Evolutionary conservation across 1,284 basidiomycete genomes (phyloP).

Genomic region (Naganishia cerealis): DNA sequence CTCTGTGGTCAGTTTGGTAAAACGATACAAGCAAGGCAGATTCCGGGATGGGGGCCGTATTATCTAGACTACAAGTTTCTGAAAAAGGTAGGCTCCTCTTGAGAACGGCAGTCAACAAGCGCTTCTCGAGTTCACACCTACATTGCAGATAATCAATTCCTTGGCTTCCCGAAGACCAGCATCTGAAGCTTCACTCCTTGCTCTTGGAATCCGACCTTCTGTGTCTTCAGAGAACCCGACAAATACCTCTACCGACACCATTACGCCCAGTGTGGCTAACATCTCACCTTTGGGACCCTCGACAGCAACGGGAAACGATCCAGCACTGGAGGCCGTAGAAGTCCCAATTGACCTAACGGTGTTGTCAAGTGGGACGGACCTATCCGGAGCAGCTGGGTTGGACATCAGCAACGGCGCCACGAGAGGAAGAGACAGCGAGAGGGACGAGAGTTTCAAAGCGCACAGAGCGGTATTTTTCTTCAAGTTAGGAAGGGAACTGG

Average conservation of each 20-base stretch:
- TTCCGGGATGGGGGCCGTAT: conserved; percentile 93
- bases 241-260: not conserved
- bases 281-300: not conserved
- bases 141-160: conserved; percentile 83
- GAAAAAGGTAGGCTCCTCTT: conserved; percentile 64
- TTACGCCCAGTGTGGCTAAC: not conserved
- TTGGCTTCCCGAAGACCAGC: conserved; percentile 82
- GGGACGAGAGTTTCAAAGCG: conserved; percentile 69
- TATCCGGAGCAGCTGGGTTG: conserved; percentile 38
- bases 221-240: conserved; percentile 19
- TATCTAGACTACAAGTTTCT: conserved; percentile 98
- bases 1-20: conserved; percentile 81
- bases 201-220: conserved; percentile 75
- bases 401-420: conserved; percentile 36
- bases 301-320: not conserved
- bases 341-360: conserved; percentile 45
- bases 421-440: conserved; percentile 39
- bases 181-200: conserved; percentile 82
- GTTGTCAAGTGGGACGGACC: conserved; percentile 50
- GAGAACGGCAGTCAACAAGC: not conserved
- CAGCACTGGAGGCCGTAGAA: conserved; percentile 10
- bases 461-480: conserved; percentile 99
- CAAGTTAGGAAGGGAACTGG: conserved; percentile 94
- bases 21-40: conserved; percentile 92
- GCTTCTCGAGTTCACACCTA: not conserved